Conservation (phyloP, 805 yeast genomes). For the Candida bentonensis region DNA sequence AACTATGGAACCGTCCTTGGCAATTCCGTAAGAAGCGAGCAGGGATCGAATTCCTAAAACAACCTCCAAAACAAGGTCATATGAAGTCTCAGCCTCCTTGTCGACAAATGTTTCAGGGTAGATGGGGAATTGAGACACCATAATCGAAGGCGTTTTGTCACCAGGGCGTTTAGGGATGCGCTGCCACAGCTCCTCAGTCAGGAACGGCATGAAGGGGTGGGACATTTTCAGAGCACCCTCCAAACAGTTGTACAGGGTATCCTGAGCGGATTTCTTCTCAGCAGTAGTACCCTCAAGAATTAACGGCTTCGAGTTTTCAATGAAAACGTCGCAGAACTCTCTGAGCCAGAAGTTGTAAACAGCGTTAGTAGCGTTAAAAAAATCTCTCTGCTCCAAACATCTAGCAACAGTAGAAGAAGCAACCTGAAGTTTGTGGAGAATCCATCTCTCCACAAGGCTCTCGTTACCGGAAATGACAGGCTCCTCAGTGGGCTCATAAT, state of each 20-base stretch:
- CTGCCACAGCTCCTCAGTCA: conserved; percentile 98
- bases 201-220: conserved; percentile 97
- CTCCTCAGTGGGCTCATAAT: conserved; percentile 63
- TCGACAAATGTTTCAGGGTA: conserved; percentile 49
- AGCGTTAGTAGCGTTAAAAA: conserved; percentile 72
- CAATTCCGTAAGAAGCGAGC: conserved; percentile 76
- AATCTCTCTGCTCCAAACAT: conserved; percentile 71
- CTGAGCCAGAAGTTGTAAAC: conserved; percentile 90
- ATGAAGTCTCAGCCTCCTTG: conserved; percentile 51
- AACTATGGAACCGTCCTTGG: conserved; percentile 75
- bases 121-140: conserved; percentile 67
- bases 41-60: conserved; percentile 87
- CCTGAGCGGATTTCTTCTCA: conserved; percentile 82
- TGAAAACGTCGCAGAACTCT: conserved; percentile 93
- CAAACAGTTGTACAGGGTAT: conserved; percentile 82
- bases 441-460: conserved; percentile 93
- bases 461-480: conserved; percentile 52
- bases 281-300: conserved; percentile 80
- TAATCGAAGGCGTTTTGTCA: conserved; percentile 58
- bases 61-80: conserved; percentile 71
- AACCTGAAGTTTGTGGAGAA: conserved; percentile 66
- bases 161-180: conserved; percentile 79
- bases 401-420: conserved; percentile 53
- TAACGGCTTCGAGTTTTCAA: conserved; percentile 89
- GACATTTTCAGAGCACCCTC: conserved; percentile 85